phyloP scores from a whole-genome alignment of 768 basidiomycete species.

The Tricholoma sp. region DNA sequence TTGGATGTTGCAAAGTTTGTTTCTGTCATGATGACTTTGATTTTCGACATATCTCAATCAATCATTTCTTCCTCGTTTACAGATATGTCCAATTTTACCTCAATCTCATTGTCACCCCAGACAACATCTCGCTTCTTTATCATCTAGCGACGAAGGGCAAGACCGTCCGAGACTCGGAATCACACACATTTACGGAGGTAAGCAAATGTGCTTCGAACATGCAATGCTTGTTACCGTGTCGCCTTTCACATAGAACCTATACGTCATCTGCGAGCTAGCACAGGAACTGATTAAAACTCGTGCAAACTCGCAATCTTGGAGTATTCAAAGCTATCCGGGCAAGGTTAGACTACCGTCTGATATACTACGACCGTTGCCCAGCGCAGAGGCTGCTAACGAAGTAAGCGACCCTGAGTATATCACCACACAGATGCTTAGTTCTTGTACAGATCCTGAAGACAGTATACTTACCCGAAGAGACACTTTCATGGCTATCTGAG shows the following conservation, averaged over 20 bases:
- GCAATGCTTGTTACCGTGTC: background rate
- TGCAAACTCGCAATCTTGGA: conserved; percentile 68
- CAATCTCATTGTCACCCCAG: conserved; percentile 66
- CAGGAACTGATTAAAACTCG: conserved; percentile 78
- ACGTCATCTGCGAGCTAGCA: conserved; percentile 81
- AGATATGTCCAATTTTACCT: conserved; percentile 92
- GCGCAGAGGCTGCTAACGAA: conserved; percentile 59
- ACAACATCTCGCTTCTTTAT: conserved; percentile 82
- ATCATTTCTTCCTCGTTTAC: background rate
- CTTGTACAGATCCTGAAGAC: conserved; percentile 56
- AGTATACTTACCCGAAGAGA: conserved; percentile 61
- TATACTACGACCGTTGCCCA: conserved; percentile 71
- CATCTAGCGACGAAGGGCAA: conserved; percentile 80
- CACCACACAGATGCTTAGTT: background rate
- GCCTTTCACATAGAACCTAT: conserved; percentile 61
- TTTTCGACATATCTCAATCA: background rate
- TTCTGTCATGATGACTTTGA: background rate
- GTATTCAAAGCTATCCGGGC: conserved; percentile 72
- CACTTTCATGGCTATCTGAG: conserved; percentile 52
- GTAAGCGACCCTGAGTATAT: conserved; percentile 24
- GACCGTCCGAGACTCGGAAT: conserved; percentile 77
- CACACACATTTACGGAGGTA: conserved; percentile 68
- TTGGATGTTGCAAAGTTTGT: conserved; percentile 77
- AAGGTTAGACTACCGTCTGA: conserved; percentile 77
- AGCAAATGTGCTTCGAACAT: conserved; percentile 3